These are phyloP conservation scores for Piedraia hortae DNA, from an alignment of 2,329 filamentous ascomycete genomes.

Conservation along the genomic window DNA sequence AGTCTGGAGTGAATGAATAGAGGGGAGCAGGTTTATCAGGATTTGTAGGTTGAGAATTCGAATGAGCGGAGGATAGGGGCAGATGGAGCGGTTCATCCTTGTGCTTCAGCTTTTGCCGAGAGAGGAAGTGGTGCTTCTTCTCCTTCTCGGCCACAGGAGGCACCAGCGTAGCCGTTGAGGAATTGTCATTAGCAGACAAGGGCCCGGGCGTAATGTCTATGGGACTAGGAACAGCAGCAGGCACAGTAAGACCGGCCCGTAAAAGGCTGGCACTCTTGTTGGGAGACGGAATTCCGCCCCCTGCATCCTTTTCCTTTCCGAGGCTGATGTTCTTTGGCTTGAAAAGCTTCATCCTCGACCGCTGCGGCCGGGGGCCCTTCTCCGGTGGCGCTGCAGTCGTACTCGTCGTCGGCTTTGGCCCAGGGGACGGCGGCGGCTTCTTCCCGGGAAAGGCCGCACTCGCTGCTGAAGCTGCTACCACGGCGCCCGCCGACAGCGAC, in stretches of 20 bases:
- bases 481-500: constrained; percentile 8
- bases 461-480: constrained; percentile 40
- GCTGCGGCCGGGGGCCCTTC: constrained; percentile 37
- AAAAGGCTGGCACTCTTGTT: constrained; percentile 28
- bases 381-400: constrained; percentile 6
- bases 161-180: constrained; percentile 50
- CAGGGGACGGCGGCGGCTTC: constrained; percentile 23
- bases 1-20: constrained; percentile 56
- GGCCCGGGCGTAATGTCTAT: too few species aligned
- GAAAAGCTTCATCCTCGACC: constrained; percentile 60
- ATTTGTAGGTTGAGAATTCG: constrained; percentile 50
- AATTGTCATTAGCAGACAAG: constrained; percentile 50
- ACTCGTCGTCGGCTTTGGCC: constrained; percentile 1
- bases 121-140: constrained; percentile 55
- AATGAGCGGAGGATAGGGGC: constrained; percentile 46
- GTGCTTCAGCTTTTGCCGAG: constrained; percentile 37
- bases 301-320: constrained; percentile 35
- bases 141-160: constrained; percentile 40
- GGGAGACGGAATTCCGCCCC: constrained; percentile 41
- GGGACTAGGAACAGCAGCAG: too few species aligned
- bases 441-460: constrained; percentile 42
- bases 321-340: constrained; percentile 48
- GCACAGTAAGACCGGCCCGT: constrained; percentile 33
- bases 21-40: constrained; percentile 47
- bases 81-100: constrained; percentile 42